These are phyloP conservation scores for Ustilago cynodontis DNA, from an alignment of 1,284 basidiomycete genomes.

Conservation along the genomic window DNA sequence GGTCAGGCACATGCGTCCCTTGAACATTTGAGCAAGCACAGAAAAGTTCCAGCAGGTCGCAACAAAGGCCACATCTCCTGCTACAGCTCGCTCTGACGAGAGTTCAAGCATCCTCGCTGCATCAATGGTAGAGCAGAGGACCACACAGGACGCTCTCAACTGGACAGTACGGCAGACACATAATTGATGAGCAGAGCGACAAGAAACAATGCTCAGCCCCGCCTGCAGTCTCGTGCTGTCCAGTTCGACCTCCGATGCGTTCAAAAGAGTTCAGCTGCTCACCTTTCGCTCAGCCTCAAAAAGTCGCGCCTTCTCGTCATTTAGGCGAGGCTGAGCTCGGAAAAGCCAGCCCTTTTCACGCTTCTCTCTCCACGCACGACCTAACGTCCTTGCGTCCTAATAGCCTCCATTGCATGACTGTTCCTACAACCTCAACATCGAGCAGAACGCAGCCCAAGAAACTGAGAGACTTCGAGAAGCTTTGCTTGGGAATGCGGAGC, in stretches of 20 bases:
- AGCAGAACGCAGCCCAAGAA: too few species aligned
- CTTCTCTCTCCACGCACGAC: background rate
- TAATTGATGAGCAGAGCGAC: background rate
- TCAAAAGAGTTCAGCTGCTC: background rate
- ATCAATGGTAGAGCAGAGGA: background rate
- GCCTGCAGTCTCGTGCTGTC: background rate
- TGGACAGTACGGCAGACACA: background rate
- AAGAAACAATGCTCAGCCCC: constrained; percentile 2
- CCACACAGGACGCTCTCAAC: background rate
- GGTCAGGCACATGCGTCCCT: background rate
- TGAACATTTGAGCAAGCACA: background rate
- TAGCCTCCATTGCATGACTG: background rate
- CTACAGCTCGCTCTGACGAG: too few species aligned
- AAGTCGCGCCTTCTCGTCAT: constrained; percentile 1
- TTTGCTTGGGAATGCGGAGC: too few species aligned
- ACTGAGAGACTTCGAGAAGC: too few species aligned
- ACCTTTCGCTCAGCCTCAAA: background rate
- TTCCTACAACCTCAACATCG: too few species aligned
- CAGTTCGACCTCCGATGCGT: constrained; percentile 1
- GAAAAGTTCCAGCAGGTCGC: background rate
- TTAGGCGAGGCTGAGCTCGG: constrained; percentile 31
- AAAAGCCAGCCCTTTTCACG: constrained; percentile 11
- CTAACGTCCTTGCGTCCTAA: background rate
- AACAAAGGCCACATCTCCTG: background rate
- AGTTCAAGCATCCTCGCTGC: too few species aligned